Evolutionary conservation across 306 rosid genomes (phyloP), one percentile per base, ranked within the genome.

Genomic region (Hippophae rhamnoides): DNA sequence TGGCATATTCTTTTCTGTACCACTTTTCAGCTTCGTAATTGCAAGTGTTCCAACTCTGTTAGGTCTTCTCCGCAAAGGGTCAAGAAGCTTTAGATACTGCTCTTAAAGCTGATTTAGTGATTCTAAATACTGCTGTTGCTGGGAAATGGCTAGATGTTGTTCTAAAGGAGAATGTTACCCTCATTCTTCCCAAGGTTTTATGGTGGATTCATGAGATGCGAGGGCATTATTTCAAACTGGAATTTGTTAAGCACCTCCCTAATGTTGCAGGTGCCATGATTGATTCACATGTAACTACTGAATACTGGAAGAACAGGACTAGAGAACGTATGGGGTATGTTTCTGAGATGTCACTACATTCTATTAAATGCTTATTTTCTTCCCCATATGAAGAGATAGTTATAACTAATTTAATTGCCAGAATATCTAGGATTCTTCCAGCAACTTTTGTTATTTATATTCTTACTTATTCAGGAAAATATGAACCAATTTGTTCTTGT

Each of bases 171-270:
- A 88, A 85, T 64, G 86, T 88, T 72, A 63, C 83, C 45, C 62
- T 4, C 3, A 85, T 87, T 57, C 93, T 92, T 74, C 96, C 99
- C 25, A 92, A 92, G 89, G 93, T 88, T 74, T 83, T 92, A 60
- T 92, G 99, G 99, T 92, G 99, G 99, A 92, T 92, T 82, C 99
- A 87, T 78, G 96, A 92, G 74, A 92, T 92, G 96, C 92, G 96
- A 42, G 96, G 96, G 75, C 83, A 92, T 77, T 92, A 92, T 80
- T 92, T 92, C 95, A 87, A 83, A 72, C 70, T 78, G 85, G 98
- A 83, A 74, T 85, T 85, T 82, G 98, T 92, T 77, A 87, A 85
- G 96, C 96, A 87, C 80, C 96, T 92, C 83, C 98, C 95, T 78
- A 83, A 76, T 75, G 96, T 87, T 81, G 96, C 93, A 65, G 98